phyloP scores from a whole-genome alignment of 1,284 basidiomycete species.

The Termitomyces sp. region DNA sequence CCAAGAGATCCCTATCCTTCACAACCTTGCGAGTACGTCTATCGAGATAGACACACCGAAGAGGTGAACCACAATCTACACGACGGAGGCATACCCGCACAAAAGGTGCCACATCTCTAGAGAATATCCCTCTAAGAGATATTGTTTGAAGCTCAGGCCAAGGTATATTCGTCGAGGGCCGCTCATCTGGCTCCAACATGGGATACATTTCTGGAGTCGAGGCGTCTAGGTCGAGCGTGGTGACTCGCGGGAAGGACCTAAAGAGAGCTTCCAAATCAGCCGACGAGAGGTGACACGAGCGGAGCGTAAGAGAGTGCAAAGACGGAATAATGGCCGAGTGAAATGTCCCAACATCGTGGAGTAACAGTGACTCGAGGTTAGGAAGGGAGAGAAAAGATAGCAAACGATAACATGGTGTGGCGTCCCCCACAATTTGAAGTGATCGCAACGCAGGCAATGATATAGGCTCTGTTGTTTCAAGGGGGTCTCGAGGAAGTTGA shows the following conservation, averaged over 20 bases:
- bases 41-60: conserved; percentile 30
- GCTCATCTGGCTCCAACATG: conserved; percentile 20
- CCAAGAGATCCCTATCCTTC: conserved; percentile 27
- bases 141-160: conserved; percentile 32
- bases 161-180: not conserved
- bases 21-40: conserved; percentile 30
- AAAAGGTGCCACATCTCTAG: conserved; percentile 26
- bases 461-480: conserved; percentile 22
- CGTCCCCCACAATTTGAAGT: conserved; percentile 33
- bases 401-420: conserved; percentile 26
- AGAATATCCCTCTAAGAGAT: conserved; percentile 26
- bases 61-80: conserved; percentile 17
- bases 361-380: conserved; percentile 29
- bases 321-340: conserved; percentile 27
- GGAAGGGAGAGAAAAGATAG: conserved; percentile 30
- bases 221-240: conserved; percentile 29
- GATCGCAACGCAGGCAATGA: conserved; percentile 25
- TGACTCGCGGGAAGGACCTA: conserved; percentile 30
- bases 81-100: conserved; percentile 27
- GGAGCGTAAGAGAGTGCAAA: conserved; percentile 29
- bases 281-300: conserved; percentile 28
- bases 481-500: conserved; percentile 28
- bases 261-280: conserved; percentile 28
- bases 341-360: conserved; percentile 31
- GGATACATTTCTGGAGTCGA: conserved; percentile 25